Evolutionary conservation across 805 yeast species (phyloP).

Genomic region (Phaffomyces thermotolerans): DNA sequence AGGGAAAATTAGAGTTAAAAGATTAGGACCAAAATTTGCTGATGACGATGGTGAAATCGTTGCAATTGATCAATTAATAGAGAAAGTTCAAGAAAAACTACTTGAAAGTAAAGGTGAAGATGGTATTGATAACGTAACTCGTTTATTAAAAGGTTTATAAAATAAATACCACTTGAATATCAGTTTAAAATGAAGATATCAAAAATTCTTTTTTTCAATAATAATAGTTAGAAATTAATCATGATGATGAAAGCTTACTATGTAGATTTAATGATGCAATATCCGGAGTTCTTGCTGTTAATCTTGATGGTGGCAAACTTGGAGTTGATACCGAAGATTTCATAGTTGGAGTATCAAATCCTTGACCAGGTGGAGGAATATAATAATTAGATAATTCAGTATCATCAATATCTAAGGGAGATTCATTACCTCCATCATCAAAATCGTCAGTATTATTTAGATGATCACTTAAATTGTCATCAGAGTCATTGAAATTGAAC

Average conservation of each 20-base stretch:
- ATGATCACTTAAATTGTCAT: slow-evolving; percentile 16
- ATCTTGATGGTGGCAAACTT: slow-evolving; percentile 10
- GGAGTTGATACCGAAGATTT: slow-evolving; percentile 13
- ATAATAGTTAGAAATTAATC: background rate
- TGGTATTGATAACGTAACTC: slow-evolving; percentile 58
- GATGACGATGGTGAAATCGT: slow-evolving; percentile 84
- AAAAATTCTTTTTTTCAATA: too few relatives aligned
- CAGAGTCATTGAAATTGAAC: slow-evolving; percentile 19
- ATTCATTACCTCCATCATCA: slow-evolving; percentile 18
- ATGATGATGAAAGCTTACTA: background rate
- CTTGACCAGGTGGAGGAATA: slow-evolving; percentile 23
- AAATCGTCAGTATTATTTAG: slow-evolving; percentile 10
- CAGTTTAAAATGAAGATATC: too few relatives aligned
- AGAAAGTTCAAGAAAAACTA: slow-evolving; percentile 42
- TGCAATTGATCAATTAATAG: slow-evolving; percentile 51
- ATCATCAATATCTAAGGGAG: slow-evolving; percentile 24
- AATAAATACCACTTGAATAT: background rate
- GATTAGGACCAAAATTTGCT: slow-evolving; percentile 80
- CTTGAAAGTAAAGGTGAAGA: slow-evolving; percentile 39
- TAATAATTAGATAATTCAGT: slow-evolving; percentile 19
- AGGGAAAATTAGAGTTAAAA: slow-evolving; percentile 80
- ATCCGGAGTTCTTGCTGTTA: background rate
- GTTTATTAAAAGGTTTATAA: slow-evolving; percentile 51
- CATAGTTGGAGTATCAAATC: slow-evolving; percentile 20
- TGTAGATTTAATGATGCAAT: background rate